Evolutionary conservation across 352 stramenopile genomes (phyloP).

Genomic region (Plasmopara muralis): DNA sequence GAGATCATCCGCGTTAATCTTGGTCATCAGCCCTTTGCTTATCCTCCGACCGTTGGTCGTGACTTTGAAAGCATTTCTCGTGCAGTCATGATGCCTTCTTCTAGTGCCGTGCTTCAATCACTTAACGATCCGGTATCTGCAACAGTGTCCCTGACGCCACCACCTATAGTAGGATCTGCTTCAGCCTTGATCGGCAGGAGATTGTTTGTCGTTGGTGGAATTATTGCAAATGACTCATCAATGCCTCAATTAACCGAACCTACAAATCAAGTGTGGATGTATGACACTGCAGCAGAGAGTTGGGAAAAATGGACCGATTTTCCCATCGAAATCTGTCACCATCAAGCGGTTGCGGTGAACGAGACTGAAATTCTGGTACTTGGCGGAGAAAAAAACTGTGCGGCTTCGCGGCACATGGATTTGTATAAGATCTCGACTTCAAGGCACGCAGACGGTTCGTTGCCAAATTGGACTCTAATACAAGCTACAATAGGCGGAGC

Average conservation of each 20-base stretch:
- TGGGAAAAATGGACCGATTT: conserved; percentile 83
- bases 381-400: conserved; percentile 61
- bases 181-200: conserved; percentile 50
- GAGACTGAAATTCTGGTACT: conserved; percentile 76
- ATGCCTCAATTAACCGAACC: conserved; percentile 14
- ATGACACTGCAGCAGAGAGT: conserved; percentile 34
- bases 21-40: conserved; percentile 70
- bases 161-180: conserved; percentile 45
- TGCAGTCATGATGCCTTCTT: conserved; percentile 40
- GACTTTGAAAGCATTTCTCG: conserved; percentile 66
- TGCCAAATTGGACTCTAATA: conserved; percentile 70
- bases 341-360: conserved; percentile 69
- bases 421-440: conserved; percentile 68
- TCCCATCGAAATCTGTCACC: conserved; percentile 67
- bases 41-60: conserved; percentile 48
- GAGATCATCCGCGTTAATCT: conserved; percentile 86
- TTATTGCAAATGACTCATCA: conserved; percentile 16
- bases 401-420: conserved; percentile 79
- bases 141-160: conserved; percentile 13
- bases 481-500: conserved; percentile 58
- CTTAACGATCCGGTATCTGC: conserved; percentile 3
- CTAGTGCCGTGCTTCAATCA: conserved; percentile 32
- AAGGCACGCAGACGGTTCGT: conserved; percentile 52
- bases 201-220: conserved; percentile 74
- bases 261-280: conserved; percentile 68